Evolutionary conservation across 495 filamentous ascomycete genomes (phyloP), one percentile per base, ranked within the genome.

Genomic region (Penicillium herquei): DNA sequence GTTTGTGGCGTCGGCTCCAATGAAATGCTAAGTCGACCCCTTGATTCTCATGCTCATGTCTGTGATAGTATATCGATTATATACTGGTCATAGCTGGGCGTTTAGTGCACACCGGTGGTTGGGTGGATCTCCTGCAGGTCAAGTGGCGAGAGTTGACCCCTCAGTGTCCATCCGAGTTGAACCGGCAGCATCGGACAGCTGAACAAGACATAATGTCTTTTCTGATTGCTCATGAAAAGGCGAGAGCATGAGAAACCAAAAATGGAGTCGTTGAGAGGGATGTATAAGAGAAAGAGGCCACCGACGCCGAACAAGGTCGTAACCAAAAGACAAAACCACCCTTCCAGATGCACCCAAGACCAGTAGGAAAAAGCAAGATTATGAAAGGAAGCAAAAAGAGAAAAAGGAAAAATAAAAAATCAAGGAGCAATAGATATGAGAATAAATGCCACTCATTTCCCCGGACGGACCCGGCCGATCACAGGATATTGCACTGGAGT

Each of bases 401-500:
- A 59, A 48, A 45, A 59, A 53, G 52, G 26, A 4, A 26, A 26
- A 26, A 26, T 2, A 26, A 4, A 26, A 26, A 26, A 26, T 26
- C 21, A 26, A 26, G 21, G 21, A 26, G 21, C 1, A 26, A 54
- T 54, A 34, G 13, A 42, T 14, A 42, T 53, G 34, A 37, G 30
- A 39, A 21, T 26, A 18, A 37, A 52, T 43, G 44, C 54, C 48
- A 55, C 44, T 26, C 26, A 46, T 41, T 57, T 45, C 62, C 42
- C 49, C 39, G 54, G 54, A 66, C 46, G 56, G 56, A 51, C 56
- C 51, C 52, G 61, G 49, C 47, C 51, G 42, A 44, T 78, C 69
- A 79, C 57, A 79, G 63, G 45, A 79, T 66, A 49, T 65, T 67
- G 56, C 76, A 79, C 55, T 67, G 68, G 30, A 78, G 44, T 6